Evolutionary conservation across 306 rosid species (phyloP), one percentile per base, ranked within the genome.

Genomic region (Fagus crenata): DNA sequence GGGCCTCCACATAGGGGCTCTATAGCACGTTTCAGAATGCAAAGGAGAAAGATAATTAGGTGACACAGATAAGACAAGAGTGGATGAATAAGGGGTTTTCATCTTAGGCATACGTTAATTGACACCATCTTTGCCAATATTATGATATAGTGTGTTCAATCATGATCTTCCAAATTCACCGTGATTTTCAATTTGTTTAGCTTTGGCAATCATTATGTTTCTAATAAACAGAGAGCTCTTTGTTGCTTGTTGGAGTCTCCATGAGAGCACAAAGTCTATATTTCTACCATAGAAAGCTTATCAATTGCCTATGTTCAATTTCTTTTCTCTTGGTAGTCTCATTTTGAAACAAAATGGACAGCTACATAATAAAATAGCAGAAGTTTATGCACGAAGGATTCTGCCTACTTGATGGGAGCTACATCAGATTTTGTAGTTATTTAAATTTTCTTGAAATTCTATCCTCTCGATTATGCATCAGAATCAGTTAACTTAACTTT

Each of bases 1-100:
- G 97, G 46, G 91, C 89, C 87, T 87, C 95, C 85, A 95, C 97
- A 15, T 95, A 95, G 74, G 97, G 98, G 85, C 87, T 89, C 97
- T 93, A 77, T 93, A 77, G 2, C 15, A 53, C 77, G 77, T 18
- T 56, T 59, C 67, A 78, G 75, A 58, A 42, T 22, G 39, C 7
- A 51, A 33, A 61, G 22, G 69, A 53, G 17, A 55, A 68, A 41
- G 41, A 43, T 49, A 71, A 33, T 74, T 70, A 69, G 58, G 32
- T 58, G 36, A 33, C 9, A 43, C 28, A 17, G 71, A 67, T 35
- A 41, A 17, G 54, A 81, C 15, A 7, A 74, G 2, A 37, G 32
- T 17, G 18, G 49, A 67, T 67, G 51, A n/a, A 39, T 7, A 39
- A 7, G 14, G 46, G 46, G 71, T 37, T 40, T 39, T 67, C 32